Evolutionary conservation across 768 basidiomycete genomes (phyloP), one percentile per base, ranked within the genome.

Genomic region (Clavulina sp.): DNA sequence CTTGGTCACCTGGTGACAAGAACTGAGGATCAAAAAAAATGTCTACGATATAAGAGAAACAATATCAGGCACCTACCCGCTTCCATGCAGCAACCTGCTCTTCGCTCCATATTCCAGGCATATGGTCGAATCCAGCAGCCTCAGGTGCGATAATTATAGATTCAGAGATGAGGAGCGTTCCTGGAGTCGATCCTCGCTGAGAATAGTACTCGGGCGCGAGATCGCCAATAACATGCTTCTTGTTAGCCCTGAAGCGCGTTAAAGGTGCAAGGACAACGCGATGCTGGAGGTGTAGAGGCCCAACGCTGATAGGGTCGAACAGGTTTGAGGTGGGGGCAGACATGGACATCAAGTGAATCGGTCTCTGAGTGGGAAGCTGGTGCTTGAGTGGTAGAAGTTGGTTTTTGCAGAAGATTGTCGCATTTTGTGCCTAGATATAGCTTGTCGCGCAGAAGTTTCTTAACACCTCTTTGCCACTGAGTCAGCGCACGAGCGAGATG

Each of bases 91-190:
- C 53, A 32, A 70, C 70, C 55, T 87, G 82, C 23, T 72, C 75
- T 2, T 71, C 60, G n/a, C 60, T 75, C 68, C 73, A 83, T 50
- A 83, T 74, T 0, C 81, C 82, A 1, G 81, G 82, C 0, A 73
- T 69, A 51, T 75, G 62, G 4, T 6, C 5, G 21, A 4, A 51
- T 31, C 32, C 53, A n/a, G 28, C 52, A 5, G 52, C 34, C 29
- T 60, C 57, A 4, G 41, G 46, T 1, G 58, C 52, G 47, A 60
- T 56, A 48, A 58, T 60, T 32, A 62, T 64, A 2, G 62, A 66
- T 54, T 64, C 63, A 21, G 61, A 56, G 46, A 65, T 59, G 30
- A 64, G 43, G 41, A 62, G 54, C 1, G 58, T 59, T 16, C 59
- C 59, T 1, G 43, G 33, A 40, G 48, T 23, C n/a, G 33, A 6